Evolutionary conservation across 2,329 filamentous ascomycete species (phyloP), one percentile per base, ranked within the genome.

Genomic region (Capronia coronata): DNA sequence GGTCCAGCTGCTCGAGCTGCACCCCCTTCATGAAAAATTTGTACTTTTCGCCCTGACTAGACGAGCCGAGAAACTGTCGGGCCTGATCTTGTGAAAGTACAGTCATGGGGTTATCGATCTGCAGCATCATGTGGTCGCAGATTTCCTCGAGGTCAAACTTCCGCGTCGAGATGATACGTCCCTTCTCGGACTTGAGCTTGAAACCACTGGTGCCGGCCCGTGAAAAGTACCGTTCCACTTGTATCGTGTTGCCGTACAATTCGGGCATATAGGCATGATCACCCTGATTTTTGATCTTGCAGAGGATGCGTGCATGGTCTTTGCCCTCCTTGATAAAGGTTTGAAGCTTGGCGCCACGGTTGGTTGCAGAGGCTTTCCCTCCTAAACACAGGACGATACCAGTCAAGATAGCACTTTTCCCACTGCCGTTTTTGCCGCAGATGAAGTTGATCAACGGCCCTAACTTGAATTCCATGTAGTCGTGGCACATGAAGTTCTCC

Each of bases 381-480:
- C 93, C 93, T n/a, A 98, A 75, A 63, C 93, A 97, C 27, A 98
- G 76, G 0, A 89, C 95, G 57, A 98, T 80, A 3, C 89, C 93
- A 0, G 93, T 97, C 22, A 98, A 72, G 11, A 97, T 85, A 2
- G 93, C 93, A 66, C 93, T 98, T 72, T 98, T 98, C 29, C 93
- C 93, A 64, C 91, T 97, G 25, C 93, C 93, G 64, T 98, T 98
- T 67, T 95, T 89, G 13, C 93, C 93, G 48, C 96, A 90, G 54
- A 98, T 90, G 68, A 98, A 98, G 68, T 98, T 98, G 67, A 98
- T 94, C 30, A 96, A 73, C 0, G 93, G 93, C 0, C 93, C 93
- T n/a, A 98, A 75, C 49, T 85, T 79, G 52, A 94, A 86, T 37
- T 84, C 80, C 14, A 97, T 77, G 48, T 84, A 82, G 38, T 82